Evolutionary conservation across 306 rosid species (phyloP).

Genomic region (Malus orientalis): DNA sequence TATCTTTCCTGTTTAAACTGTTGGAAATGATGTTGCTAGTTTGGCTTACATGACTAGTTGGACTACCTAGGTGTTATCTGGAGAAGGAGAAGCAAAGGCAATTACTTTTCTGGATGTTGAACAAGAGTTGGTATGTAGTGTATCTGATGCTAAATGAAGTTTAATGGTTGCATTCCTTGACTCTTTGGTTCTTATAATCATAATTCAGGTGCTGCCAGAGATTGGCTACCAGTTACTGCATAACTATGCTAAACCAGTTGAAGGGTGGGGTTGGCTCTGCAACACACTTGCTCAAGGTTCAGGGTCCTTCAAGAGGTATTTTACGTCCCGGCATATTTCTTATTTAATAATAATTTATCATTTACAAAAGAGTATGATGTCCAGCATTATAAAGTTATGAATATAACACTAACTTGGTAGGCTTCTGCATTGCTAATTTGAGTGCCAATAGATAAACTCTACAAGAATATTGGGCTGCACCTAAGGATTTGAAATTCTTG

Average conservation of each 20-base stretch:
- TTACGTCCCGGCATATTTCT: neutral
- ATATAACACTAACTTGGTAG: neutral
- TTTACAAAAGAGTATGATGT: neutral
- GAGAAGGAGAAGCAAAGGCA: constrained; percentile 84
- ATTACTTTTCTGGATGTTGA: constrained; percentile 61
- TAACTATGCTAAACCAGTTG: constrained; percentile 51
- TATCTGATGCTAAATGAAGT: constrained; percentile 20
- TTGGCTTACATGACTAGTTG: constrained; percentile 18
- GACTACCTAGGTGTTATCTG: constrained; percentile 58
- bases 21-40: constrained; percentile 9
- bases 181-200: constrained; percentile 18
- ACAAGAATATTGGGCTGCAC: neutral
- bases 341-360: neutral
- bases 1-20: constrained; percentile 10
- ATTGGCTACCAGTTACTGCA: constrained; percentile 73
- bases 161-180: neutral
- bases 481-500: neutral
- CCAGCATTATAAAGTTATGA: neutral
- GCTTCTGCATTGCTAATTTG: neutral
- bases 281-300: constrained; percentile 56
- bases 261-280: constrained; percentile 97
- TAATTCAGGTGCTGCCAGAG: constrained; percentile 68
- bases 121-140: constrained; percentile 64
- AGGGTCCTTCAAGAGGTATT: constrained; percentile 62
- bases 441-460: neutral